Evolutionary conservation across 768 basidiomycete species (phyloP).

Genomic region (Naganishia friedmannii): DNA sequence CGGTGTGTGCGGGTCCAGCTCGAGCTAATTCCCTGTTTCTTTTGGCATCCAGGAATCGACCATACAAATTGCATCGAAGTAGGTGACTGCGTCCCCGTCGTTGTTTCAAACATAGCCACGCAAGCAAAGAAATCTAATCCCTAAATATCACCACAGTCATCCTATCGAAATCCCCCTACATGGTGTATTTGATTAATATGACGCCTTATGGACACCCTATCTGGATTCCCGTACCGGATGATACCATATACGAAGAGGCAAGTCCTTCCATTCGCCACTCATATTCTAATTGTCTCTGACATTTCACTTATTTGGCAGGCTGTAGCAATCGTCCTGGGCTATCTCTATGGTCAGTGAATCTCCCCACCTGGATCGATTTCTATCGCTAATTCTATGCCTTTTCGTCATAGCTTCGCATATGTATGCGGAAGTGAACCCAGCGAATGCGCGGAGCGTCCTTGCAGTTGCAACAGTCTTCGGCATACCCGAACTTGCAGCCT

Average conservation of each 20-base stretch:
- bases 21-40: background rate
- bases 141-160: slow-evolving; percentile 62
- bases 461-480: slow-evolving; percentile 80
- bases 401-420: slow-evolving; percentile 73
- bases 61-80: slow-evolving; percentile 45
- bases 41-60: slow-evolving; percentile 19
- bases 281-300: background rate
- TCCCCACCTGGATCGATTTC: slow-evolving; percentile 12
- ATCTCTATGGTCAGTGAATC: slow-evolving; percentile 60
- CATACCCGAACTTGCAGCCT: slow-evolving; percentile 77
- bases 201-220: slow-evolving; percentile 63
- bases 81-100: slow-evolving; percentile 24
- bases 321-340: slow-evolving; percentile 57
- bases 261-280: slow-evolving; percentile 47
- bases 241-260: slow-evolving; percentile 81
- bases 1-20: background rate
- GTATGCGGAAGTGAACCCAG: slow-evolving; percentile 64
- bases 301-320: slow-evolving; percentile 23
- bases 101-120: too few species aligned
- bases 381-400: slow-evolving; percentile 61
- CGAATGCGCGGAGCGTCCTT: slow-evolving; percentile 79
- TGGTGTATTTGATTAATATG: slow-evolving; percentile 82
- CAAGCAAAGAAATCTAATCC: background rate
- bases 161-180: slow-evolving; percentile 78
- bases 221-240: slow-evolving; percentile 73